Evolutionary conservation across 805 yeast species (phyloP).

Genomic region (Lachancea sp.): DNA sequence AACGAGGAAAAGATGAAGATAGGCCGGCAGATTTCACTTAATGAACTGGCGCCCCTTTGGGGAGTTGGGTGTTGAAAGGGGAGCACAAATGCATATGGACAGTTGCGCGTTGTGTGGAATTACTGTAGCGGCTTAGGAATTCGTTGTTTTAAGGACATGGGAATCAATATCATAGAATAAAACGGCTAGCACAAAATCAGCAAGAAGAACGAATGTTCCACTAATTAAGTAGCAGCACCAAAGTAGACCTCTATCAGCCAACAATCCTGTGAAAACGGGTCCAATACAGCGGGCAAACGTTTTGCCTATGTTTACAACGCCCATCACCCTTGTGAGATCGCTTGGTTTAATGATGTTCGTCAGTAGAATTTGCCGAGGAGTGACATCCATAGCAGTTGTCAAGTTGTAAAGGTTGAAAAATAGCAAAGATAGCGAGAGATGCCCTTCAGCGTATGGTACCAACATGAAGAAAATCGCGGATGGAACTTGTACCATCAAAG

Average conservation of each 20-base stretch:
- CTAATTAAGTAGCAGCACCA: conserved; percentile 50
- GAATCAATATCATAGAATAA: conserved; percentile 32
- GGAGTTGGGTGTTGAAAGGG: background rate
- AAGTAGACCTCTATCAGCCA: conserved; percentile 48
- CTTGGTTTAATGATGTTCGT: conserved; percentile 56
- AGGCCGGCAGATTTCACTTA: conserved; percentile 23
- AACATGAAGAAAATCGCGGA: conserved; percentile 57
- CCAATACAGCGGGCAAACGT: conserved; percentile 81
- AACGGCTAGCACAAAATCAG: conserved; percentile 31
- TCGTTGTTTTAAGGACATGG: conserved; percentile 16
- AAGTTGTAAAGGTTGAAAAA: conserved; percentile 51
- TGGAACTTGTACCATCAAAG: conserved; percentile 68
- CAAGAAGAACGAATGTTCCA: conserved; percentile 39
- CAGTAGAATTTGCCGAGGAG: conserved; percentile 77
- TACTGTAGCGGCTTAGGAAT: background rate
- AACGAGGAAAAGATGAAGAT: conserved; percentile 25
- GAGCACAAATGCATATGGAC: background rate
- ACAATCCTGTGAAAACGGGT: conserved; percentile 69
- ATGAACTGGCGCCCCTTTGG: conserved; percentile 1
- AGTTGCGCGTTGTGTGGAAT: background rate
- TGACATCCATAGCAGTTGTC: conserved; percentile 81
- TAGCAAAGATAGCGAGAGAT: conserved; percentile 40
- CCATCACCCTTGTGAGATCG: conserved; percentile 73
- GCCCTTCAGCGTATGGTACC: conserved; percentile 42
- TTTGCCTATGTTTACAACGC: conserved; percentile 78